Percentiles rank a stretch among this genome's conserved stretches.
phyloP scores from a whole-genome alignment of 169 alveolate genomes.

The Cryptosporidium ubiquitum region DNA sequence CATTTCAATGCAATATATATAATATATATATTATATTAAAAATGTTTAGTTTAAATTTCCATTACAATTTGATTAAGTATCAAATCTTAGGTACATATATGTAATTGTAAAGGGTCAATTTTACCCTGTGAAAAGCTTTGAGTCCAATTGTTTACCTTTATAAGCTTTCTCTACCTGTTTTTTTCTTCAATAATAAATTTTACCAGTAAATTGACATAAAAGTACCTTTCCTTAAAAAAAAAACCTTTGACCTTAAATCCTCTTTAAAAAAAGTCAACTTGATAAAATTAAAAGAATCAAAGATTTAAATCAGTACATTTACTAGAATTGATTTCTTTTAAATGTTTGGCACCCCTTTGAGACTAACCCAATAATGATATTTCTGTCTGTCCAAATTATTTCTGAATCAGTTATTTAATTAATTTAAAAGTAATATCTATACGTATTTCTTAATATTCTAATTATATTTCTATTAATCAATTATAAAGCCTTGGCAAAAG shows the following conservation, averaged over 20 bases:
- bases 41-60: neutral
- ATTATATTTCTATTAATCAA: neutral
- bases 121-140: neutral
- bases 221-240: neutral
- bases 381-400: neutral
- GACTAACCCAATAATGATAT: neutral
- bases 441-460: neutral
- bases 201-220: neutral
- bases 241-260: neutral
- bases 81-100: neutral
- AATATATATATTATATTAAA: too few relatives aligned
- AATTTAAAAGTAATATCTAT: neutral
- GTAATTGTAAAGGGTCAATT: neutral
- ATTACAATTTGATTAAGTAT: too few relatives aligned
- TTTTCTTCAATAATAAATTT: neutral
- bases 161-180: neutral
- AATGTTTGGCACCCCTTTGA: neutral
- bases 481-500: too few relatives aligned
- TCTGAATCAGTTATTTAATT: neutral
- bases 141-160: neutral
- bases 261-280: neutral
- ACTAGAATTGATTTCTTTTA: neutral
- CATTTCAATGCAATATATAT: neutral
- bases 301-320: neutral
- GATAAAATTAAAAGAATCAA: neutral